Evolutionary conservation across 2,329 filamentous ascomycete genomes (phyloP), one percentile per base, ranked within the genome.

Genomic region (Talaromyces piceae): DNA sequence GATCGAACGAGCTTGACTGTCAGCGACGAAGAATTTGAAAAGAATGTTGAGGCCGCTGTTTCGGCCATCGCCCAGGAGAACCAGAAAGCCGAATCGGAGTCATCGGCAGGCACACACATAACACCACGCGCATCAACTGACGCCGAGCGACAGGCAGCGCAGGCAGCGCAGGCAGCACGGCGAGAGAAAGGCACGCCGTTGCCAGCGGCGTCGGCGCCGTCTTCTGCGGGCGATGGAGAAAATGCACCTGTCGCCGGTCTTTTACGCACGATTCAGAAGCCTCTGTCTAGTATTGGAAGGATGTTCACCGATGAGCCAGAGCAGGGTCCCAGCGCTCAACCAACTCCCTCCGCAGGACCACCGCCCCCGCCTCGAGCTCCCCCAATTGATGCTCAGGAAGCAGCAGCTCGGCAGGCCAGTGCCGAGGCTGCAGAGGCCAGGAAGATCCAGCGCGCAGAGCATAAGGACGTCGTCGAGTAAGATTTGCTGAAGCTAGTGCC

Each of bases 11-110:
- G 86, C 23, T 73, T 98, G 6, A 97, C 93, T 1, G 93, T 98
- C 47, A 86, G 86, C 2, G 91, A 98, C 62, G 89, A 93, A 51
- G 93, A 97, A 31, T 98, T 98, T 62, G 93, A 98, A 66, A 82
- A 81, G 63, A 91, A 95, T 59, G 94, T 98, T n/a, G 93, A 98
- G 72, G 87, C 87, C 3, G 91, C 93, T 6, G 94, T 98, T 3
- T 95, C 89, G 5, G 88, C 88, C 39, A 98, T 98, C 58, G 91
- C 93, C 2, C 91, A 96, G 70, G 88, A 88, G 62, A 90, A 96
- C 62, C 80, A 83, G 52, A 73, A 76, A 54, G 74, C 78, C 30
- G 75, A 82, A 56, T 69, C 73, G n/a, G 58, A 66, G 45, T 64
- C 66, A 25, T 62, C 67, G 45, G 59, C 69, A 61, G 58, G 66